These are phyloP conservation scores for Phytopythium vexans DNA, from an alignment of 352 stramenopile species.

Conservation along the genomic window DNA sequence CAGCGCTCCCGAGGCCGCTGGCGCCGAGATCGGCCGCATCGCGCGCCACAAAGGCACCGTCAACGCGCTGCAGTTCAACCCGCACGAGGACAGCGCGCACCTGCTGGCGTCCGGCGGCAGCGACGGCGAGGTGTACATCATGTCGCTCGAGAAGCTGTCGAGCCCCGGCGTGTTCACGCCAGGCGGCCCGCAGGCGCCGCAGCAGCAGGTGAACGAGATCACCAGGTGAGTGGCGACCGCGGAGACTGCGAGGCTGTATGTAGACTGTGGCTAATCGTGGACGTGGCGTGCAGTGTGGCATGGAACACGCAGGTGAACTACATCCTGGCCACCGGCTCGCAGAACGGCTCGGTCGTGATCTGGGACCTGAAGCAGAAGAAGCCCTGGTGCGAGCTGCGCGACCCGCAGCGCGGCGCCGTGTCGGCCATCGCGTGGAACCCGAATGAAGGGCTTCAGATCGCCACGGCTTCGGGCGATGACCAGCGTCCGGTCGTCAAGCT, in stretches of 20 bases:
- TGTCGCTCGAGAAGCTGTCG: constrained; percentile 90
- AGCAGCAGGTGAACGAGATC: constrained; percentile 83
- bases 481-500: constrained; percentile 95
- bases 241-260: not conserved
- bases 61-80: constrained; percentile 96
- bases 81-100: constrained; percentile 89
- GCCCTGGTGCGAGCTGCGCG: constrained; percentile 96
- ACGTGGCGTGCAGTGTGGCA: constrained; percentile 55
- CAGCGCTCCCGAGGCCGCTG: constrained; percentile 23
- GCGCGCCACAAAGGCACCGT: constrained; percentile 88
- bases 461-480: constrained; percentile 95
- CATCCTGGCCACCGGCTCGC: constrained; percentile 94
- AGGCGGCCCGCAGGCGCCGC: constrained; percentile 52
- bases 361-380: constrained; percentile 99
- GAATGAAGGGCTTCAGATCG: constrained; percentile 95
- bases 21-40: constrained; percentile 74
- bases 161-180: constrained; percentile 89
- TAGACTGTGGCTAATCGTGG: not conserved
- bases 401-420: constrained; percentile 84
- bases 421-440: constrained; percentile 97
- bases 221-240: constrained; percentile 33
- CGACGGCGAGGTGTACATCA: constrained; percentile 95
- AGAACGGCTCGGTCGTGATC: constrained; percentile 94
- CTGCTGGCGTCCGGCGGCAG: constrained; percentile 92
- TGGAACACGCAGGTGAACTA: constrained; percentile 99